Conservation (phyloP, 352 stramenopile genomes). For the Phytophthora lateralis region DNA sequence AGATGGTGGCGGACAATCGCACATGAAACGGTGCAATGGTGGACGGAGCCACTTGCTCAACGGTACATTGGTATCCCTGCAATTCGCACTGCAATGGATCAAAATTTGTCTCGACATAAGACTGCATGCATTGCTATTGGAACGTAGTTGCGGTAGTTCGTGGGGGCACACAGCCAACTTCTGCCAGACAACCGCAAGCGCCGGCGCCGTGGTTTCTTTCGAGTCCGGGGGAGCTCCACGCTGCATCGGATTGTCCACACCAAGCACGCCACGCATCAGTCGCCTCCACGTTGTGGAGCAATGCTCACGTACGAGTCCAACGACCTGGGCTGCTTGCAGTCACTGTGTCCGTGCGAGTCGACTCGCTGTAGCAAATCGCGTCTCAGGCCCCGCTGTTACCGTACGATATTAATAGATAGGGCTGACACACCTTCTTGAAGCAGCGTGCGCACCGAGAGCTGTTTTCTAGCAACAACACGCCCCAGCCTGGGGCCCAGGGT, state of each 20-base stretch:
- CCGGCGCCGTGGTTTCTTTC: slow-evolving; percentile 5
- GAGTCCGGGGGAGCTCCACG: slow-evolving; percentile 5
- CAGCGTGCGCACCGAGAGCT: slow-evolving; percentile 10
- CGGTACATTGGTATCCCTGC: not conserved
- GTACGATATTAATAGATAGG: too few species aligned
- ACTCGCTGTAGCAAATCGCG: too few species aligned
- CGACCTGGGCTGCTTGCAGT: slow-evolving; percentile 4
- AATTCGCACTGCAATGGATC: not conserved
- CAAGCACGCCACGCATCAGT: slow-evolving; percentile 23
- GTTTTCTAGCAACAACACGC: not conserved
- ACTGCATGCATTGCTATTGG: not conserved
- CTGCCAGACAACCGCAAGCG: not conserved
- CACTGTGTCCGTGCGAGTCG: not conserved
- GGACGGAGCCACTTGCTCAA: not conserved
- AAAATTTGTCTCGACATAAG: not conserved
- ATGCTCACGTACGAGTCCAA: slow-evolving; percentile 6
- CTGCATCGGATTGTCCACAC: slow-evolving; percentile 12
- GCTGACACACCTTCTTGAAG: too few species aligned
- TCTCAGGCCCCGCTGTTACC: too few species aligned
- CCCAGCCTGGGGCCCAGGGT: too few species aligned
- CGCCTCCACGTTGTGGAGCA: slow-evolving; percentile 4
- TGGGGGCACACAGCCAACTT: not conserved
- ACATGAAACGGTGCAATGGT: slow-evolving; percentile 3
- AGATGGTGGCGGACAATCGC: slow-evolving; percentile 20
- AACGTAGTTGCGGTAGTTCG: not conserved